Evolutionary conservation across 164 flowering plant species (phyloP).

Genomic region (Macadamia tetraphylla): DNA sequence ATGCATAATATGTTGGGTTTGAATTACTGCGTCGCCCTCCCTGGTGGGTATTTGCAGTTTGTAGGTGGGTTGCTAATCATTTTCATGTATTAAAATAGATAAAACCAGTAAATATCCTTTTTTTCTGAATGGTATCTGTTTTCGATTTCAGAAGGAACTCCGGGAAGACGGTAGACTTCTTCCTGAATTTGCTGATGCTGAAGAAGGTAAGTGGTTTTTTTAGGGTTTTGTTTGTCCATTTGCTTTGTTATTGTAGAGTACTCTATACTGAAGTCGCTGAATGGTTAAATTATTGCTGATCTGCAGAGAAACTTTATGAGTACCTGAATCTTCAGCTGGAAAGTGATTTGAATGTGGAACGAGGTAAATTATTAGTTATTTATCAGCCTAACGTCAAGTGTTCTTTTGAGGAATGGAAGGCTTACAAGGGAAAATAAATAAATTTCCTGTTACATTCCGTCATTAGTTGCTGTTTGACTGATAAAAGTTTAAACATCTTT

Average conservation of each 20-base stretch:
- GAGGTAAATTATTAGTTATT: conserved; percentile 30
- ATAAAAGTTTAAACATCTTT: too few species aligned
- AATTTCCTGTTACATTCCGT: not conserved
- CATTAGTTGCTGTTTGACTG: too few species aligned
- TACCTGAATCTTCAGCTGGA: conserved; percentile 69
- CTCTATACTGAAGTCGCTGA: not conserved
- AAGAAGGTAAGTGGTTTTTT: conserved; percentile 57
- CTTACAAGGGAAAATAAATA: not conserved
- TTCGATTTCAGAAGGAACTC: conserved; percentile 55
- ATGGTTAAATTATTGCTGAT: conserved; percentile 13
- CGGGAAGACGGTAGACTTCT: conserved; percentile 69
- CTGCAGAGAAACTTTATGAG: conserved; percentile 71
- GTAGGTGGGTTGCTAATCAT: not conserved
- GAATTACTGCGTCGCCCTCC: not conserved
- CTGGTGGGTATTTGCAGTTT: too few species aligned
- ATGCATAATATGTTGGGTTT: not conserved
- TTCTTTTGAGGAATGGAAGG: not conserved
- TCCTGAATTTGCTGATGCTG: conserved; percentile 90
- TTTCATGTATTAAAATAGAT: not conserved
- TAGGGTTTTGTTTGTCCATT: not conserved
- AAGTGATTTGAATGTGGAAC: conserved; percentile 47
- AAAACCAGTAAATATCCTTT: not conserved
- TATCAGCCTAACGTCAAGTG: not conserved
- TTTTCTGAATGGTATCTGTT: conserved; percentile 1
- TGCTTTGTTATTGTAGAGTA: conserved; percentile 2